Conservation (phyloP, 148 eudicot species). For the Drosera capensis region DNA sequence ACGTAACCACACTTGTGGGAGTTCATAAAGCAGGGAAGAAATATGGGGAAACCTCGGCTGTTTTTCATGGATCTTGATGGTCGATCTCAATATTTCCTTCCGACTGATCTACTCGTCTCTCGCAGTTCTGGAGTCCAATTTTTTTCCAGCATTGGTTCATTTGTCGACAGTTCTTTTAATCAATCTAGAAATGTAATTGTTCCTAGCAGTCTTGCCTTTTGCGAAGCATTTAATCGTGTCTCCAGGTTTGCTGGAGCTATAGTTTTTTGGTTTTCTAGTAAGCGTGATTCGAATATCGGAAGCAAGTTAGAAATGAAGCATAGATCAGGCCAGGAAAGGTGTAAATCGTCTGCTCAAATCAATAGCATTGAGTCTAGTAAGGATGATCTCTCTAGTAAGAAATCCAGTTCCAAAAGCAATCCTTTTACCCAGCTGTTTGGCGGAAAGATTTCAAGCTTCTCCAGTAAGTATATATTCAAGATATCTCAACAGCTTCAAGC, state of each 20-base stretch:
- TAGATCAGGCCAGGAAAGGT: constrained; percentile 9
- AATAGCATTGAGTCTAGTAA: constrained; percentile 13
- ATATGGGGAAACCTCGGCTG: constrained; percentile 27
- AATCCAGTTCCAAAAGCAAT: constrained; percentile 13
- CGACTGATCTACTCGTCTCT: constrained; percentile 32
- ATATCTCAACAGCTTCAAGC: constrained; percentile 28
- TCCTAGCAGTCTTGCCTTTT: constrained; percentile 32
- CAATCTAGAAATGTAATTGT: constrained; percentile 21
- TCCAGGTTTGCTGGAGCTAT: constrained; percentile 46
- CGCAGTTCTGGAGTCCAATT: constrained; percentile 20
- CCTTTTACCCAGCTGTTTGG: constrained; percentile 13
- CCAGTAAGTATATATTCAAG: constrained; percentile 18
- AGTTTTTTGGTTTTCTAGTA: constrained; percentile 31
- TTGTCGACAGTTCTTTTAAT: constrained; percentile 31
- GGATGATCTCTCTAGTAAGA: constrained; percentile 14
- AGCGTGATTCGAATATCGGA: constrained; percentile 21
- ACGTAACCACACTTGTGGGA: no score
- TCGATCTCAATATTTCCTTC: constrained; percentile 20
- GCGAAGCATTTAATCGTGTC: constrained; percentile 32
- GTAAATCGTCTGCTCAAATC: constrained; percentile 14
- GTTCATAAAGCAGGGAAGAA: constrained; percentile 1
- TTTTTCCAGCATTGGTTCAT: constrained; percentile 20
- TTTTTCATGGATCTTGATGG: constrained; percentile 31
- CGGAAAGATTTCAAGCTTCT: constrained; percentile 30
- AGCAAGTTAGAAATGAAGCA: constrained; percentile 11